Evolutionary conservation across 129 eudicot genomes (phyloP).

Genomic region (Artemisia tridentata): DNA sequence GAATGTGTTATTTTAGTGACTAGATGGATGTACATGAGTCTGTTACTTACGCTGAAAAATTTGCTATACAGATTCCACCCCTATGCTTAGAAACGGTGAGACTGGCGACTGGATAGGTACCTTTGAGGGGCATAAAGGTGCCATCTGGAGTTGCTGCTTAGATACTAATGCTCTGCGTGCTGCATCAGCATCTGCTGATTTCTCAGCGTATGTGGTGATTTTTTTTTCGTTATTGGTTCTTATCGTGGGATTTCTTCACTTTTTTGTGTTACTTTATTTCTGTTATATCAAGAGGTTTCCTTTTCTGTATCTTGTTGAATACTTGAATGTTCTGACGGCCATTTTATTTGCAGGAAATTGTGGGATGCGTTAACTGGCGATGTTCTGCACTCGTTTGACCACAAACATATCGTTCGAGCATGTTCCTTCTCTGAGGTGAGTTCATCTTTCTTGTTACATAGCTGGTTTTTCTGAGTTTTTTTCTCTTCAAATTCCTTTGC

Average conservation of each 20-base stretch:
- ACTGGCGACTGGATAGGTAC: conserved; percentile 92
- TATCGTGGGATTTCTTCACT: neutral
- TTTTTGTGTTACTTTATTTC: neutral
- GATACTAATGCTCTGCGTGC: conserved; percentile 71
- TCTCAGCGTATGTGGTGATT: conserved; percentile 55
- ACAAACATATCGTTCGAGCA: conserved; percentile 80
- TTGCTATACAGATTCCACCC: conserved; percentile 55
- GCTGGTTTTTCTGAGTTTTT: neutral
- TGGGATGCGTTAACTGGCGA: conserved; percentile 87
- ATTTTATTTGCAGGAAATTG: conserved; percentile 42
- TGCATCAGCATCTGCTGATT: conserved; percentile 83
- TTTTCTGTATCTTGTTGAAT: neutral
- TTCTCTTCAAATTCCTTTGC: neutral
- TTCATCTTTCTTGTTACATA: conserved; percentile 8
- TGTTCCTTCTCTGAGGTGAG: conserved; percentile 76
- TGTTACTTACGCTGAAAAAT: neutral
- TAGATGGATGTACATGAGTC: neutral
- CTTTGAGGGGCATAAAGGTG: conserved; percentile 83
- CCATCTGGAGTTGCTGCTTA: conserved; percentile 83
- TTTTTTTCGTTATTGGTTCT: neutral
- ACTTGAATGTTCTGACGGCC: neutral
- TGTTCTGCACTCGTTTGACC: conserved; percentile 70
- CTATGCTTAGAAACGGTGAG: conserved; percentile 82
- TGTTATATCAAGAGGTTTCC: neutral
- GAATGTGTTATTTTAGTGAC: neutral